A percentile compares a stretch with the other conserved stretches of the same genome.
Evolutionary conservation across 148 eudicot species (phyloP).

Genomic region (Vaccinium myrtillus): DNA sequence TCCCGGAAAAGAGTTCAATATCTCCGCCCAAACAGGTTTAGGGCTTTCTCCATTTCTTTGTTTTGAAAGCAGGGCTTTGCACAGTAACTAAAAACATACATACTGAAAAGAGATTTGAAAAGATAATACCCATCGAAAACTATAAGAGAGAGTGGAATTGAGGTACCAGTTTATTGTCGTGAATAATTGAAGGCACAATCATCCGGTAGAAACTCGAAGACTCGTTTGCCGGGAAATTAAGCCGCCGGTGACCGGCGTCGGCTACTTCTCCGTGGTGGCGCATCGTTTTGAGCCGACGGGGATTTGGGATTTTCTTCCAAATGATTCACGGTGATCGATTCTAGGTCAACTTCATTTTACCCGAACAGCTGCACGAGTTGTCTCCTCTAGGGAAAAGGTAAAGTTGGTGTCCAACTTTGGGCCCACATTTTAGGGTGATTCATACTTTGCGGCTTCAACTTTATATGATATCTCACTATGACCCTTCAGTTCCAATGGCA

Average conservation of each 20-base stretch:
- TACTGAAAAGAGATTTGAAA: neutral
- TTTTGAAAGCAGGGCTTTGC: neutral
- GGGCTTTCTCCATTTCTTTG: neutral
- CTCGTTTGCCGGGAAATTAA: neutral
- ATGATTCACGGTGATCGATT: neutral
- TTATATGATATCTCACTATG: neutral
- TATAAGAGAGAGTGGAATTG: neutral
- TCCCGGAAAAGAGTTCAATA: neutral
- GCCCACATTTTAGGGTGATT: neutral
- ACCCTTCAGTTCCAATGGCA: no score
- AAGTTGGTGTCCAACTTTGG: neutral
- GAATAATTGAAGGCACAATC: slow-evolving; percentile 13
- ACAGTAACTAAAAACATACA: neutral
- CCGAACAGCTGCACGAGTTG: neutral
- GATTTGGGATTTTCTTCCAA: neutral
- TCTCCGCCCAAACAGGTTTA: neutral
- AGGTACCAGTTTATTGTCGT: slow-evolving; percentile 15
- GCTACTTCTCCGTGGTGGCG: slow-evolving; percentile 2
- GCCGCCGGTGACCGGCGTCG: neutral
- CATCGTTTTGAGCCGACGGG: slow-evolving; percentile 1
- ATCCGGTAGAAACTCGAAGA: slow-evolving; percentile 11
- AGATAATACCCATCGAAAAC: neutral
- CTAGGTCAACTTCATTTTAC: slow-evolving; percentile 8
- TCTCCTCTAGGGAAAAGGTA: neutral
- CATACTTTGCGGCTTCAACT: neutral